Base-by-base conservation (phyloP, 495 filamentous ascomycete genomes). In the Daldinia bambusicola region DNA sequence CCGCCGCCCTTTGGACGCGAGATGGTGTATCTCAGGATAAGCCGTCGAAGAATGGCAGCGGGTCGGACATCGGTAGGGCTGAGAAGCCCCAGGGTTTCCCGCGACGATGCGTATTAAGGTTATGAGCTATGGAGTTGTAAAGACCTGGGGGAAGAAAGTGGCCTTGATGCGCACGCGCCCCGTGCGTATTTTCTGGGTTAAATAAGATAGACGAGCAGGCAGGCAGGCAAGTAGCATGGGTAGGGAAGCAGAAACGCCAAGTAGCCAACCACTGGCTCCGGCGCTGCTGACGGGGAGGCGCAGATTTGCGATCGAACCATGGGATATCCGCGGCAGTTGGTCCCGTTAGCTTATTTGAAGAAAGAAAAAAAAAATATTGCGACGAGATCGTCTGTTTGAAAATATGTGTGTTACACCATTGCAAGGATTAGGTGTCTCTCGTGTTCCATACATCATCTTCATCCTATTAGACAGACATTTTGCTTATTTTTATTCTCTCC, bases 251-350 rank as follows among this genome's bases (percentile, higher is more conserved):
- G 45, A 32, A 45, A 63, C 51, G 53, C 52, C 66, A 40, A 40
- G 52, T 10, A 53, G 36, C 59, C 63, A 63, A 67, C 63, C 53
- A 55, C 38, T 20, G 52, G 32, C 38, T 57, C 52, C 58, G 8
- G 16, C 45, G 40, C 43, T 55, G 69, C 69, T 72, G 63, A 67
- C 50, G 51, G 41, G 41, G 45, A 53, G n/a, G 38, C 51, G 18
- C 55, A 72, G 69, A 72, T 64, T 67, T 67, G 14, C 53, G 60
- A 72, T 72, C 69, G 63, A 58, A 31, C 69, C 69, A 62, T 48
- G 48, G 43, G 43, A 53, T 43, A 40, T 55, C 53, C 36, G 41
- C 63, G 63, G 69, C 69, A 71, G 63, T 63, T 66, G 58, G 48
- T 57, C 51, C 68, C 62, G 57, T 65, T 66, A 71, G 52, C 63